These are phyloP conservation scores for Schwanniomyces yamadae DNA, from an alignment of 805 yeast species.

Conservation along the genomic window DNA sequence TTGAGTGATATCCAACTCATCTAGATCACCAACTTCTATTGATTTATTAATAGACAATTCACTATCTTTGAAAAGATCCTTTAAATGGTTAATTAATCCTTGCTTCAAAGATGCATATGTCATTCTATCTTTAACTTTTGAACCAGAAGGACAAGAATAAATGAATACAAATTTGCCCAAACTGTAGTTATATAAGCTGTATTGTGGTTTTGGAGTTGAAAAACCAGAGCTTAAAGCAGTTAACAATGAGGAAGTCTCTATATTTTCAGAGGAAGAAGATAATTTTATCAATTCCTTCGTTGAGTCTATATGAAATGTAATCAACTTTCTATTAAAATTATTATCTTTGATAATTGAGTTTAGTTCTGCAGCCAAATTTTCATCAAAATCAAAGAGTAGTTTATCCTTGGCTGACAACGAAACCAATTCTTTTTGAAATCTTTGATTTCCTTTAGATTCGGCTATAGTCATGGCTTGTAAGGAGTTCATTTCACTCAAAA, in stretches of 20 bases:
- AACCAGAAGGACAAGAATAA: constrained; percentile 86
- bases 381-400: constrained; percentile 26
- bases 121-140: constrained; percentile 90
- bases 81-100: constrained; percentile 55
- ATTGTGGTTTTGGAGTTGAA: constrained; percentile 40
- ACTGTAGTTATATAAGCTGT: constrained; percentile 50
- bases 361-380: constrained; percentile 25
- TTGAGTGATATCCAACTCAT: constrained; percentile 59
- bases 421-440: constrained; percentile 31
- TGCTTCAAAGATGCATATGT: constrained; percentile 79
- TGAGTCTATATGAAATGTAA: constrained; percentile 52
- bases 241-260: constrained; percentile 21
- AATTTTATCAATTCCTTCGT: constrained; percentile 41
- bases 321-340: constrained; percentile 24
- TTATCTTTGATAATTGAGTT: constrained; percentile 17
- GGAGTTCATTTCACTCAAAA: constrained; percentile 43
- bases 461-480: constrained; percentile 31
- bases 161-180: constrained; percentile 53
- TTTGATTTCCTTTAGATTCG: constrained; percentile 10
- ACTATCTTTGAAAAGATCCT: constrained; percentile 29
- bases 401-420: constrained; percentile 27
- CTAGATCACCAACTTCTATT: constrained; percentile 72
- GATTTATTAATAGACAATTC: constrained; percentile 39
- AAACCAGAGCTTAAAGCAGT: constrained; percentile 29
- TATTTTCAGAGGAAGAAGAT: constrained; percentile 17